These are phyloP conservation scores for Malassezia obtusa DNA, from an alignment of 1,284 basidiomycete species.

Conservation along the genomic window DNA sequence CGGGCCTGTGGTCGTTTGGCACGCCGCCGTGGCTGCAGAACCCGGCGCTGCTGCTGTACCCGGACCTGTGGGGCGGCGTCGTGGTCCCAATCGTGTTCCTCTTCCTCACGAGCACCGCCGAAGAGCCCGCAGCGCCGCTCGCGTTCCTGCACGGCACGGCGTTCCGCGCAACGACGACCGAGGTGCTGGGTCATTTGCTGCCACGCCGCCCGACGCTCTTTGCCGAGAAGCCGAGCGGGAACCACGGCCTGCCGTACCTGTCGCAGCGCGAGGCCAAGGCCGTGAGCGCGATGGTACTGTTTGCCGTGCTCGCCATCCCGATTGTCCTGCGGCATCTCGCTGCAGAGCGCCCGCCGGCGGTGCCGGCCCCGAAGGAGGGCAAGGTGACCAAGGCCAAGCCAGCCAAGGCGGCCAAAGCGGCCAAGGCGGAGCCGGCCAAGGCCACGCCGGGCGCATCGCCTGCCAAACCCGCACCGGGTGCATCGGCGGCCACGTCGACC, in stretches of 20 bases:
- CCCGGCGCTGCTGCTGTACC: slow-evolving; percentile 19
- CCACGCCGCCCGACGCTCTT: neutral
- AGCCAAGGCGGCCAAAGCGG: neutral
- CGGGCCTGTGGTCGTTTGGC: slow-evolving; percentile 25
- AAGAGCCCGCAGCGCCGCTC: neutral
- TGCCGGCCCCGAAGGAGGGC: neutral
- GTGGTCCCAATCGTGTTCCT: slow-evolving; percentile 17
- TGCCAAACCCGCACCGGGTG: too few relatives aligned
- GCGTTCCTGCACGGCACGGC: neutral
- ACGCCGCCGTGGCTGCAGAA: slow-evolving; percentile 25
- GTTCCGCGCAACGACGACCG: neutral
- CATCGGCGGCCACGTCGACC: too few relatives aligned
- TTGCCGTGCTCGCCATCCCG: slow-evolving; percentile 1
- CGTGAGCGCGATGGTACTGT: neutral
- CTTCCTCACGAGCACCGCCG: slow-evolving; percentile 4
- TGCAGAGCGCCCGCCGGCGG: neutral
- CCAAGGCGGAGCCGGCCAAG: neutral
- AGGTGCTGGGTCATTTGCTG: neutral
- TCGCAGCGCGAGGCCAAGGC: slow-evolving; percentile 15
- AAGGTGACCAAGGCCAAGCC: neutral
- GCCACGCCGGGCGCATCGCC: neutral
- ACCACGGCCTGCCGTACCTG: slow-evolving; percentile 9
- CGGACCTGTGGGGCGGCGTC: slow-evolving; percentile 23
- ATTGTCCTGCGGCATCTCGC: neutral
- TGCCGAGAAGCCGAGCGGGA: neutral